Conservation (phyloP, 2,329 filamentous ascomycete genomes). For the Diaporthe citrichinensis region DNA sequence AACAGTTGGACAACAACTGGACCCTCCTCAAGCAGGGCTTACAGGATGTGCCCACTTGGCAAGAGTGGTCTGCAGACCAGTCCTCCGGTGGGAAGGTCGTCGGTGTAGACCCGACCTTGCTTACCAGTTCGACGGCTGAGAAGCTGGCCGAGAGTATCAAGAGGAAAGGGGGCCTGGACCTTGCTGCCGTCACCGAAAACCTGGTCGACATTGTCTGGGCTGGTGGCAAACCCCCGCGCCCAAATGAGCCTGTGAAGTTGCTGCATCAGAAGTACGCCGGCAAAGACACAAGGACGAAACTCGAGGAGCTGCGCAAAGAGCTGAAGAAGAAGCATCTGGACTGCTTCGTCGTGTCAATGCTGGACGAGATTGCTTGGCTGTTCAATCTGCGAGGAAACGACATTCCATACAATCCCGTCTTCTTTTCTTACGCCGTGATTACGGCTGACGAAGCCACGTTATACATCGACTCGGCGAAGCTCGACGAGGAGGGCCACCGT, state of each 20-base stretch:
- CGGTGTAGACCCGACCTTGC: constrained; percentile 89
- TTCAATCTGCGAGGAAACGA: constrained; percentile 96
- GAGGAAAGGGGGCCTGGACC: constrained; percentile 84
- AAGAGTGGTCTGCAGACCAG: constrained; percentile 94
- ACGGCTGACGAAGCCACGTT: constrained; percentile 83
- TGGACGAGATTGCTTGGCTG: constrained; percentile 98
- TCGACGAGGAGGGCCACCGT: constrained; percentile 75
- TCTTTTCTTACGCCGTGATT: constrained; percentile 95
- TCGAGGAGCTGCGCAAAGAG: constrained; percentile 89
- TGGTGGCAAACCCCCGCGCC: constrained; percentile 77
- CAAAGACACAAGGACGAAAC: constrained; percentile 85
- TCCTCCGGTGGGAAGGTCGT: constrained; percentile 89
- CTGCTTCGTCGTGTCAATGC: constrained; percentile 92
- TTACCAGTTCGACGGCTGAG: constrained; percentile 74
- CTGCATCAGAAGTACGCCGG: constrained; percentile 82
- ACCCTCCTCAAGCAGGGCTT: constrained; percentile 90
- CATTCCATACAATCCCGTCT: constrained; percentile 98
- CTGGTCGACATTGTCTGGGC: constrained; percentile 95
- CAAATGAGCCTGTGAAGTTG: constrained; percentile 81
- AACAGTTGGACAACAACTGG: constrained; percentile 95
- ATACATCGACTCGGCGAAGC: constrained; percentile 86
- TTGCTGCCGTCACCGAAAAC: constrained; percentile 84
- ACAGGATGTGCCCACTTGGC: constrained; percentile 95
- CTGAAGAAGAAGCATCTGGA: constrained; percentile 89
- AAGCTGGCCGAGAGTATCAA: constrained; percentile 89